Evolutionary conservation across 768 basidiomycete genomes (phyloP).

Genomic region (Auriscalpium orientale): DNA sequence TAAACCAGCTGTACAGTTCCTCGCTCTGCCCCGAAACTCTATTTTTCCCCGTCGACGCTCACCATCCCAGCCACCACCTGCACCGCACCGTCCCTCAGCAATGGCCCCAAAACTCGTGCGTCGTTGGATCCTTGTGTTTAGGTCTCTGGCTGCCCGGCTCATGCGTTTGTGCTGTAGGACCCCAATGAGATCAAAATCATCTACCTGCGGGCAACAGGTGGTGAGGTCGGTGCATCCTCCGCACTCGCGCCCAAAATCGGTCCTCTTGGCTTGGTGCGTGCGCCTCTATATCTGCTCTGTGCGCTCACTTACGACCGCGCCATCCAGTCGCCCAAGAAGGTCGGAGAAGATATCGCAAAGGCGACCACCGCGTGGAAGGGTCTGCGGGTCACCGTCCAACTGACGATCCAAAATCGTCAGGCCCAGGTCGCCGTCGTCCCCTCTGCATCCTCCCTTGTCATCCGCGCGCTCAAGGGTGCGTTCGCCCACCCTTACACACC

Average conservation of each 20-base stretch:
- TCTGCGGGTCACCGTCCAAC: conserved; percentile 96
- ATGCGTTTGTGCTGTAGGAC: conserved; percentile 47
- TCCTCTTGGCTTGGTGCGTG: conserved; percentile 93
- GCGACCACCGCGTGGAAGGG: conserved; percentile 98
- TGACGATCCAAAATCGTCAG: conserved; percentile 99
- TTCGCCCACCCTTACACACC: conserved; percentile 1
- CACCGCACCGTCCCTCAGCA: conserved; percentile 27
- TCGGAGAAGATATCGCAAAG: conserved; percentile 99
- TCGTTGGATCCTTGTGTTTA: neutral
- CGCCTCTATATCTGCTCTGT: neutral
- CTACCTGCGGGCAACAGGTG: conserved; percentile 96
- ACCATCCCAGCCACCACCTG: conserved; percentile 16
- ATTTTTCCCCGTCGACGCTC: conserved; percentile 24
- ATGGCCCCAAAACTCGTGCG: conserved; percentile 81
- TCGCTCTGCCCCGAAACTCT: conserved; percentile 47
- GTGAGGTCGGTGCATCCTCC: conserved; percentile 98
- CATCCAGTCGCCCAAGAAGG: conserved; percentile 94
- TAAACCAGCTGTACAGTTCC: conserved; percentile 47
- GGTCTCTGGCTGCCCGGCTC: neutral
- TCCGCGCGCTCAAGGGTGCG: conserved; percentile 94
- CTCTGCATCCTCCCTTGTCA: conserved; percentile 94
- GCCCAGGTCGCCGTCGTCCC: conserved; percentile 94
- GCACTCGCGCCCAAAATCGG: conserved; percentile 99
- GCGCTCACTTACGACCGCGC: conserved; percentile 4
- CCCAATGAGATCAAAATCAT: conserved; percentile 98